These are phyloP conservation scores for Zygoascus ofunaensis DNA, from an alignment of 805 yeast species.

Conservation along the genomic window DNA sequence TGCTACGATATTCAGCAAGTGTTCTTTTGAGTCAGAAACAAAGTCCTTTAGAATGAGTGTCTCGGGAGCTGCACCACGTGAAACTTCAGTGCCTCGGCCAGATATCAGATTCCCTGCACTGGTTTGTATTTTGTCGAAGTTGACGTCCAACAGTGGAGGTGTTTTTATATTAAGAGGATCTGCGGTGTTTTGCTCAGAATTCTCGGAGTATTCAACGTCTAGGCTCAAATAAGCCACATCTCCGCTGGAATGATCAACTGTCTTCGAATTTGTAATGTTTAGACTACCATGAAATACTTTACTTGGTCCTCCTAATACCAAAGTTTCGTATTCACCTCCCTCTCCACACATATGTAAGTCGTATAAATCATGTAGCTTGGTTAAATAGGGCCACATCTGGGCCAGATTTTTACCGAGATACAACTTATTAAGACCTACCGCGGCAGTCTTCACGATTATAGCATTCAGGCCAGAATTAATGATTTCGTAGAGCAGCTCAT, in stretches of 20 bases:
- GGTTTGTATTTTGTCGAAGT: constrained; percentile 26
- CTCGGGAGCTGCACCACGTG: not conserved
- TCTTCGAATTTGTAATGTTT: constrained; percentile 33
- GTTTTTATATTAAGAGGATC: constrained; percentile 6
- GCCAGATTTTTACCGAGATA: constrained; percentile 65
- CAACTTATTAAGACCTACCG: constrained; percentile 60
- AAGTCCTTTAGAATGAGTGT: not conserved
- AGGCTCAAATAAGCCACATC: constrained; percentile 64
- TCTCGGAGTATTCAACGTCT: constrained; percentile 39
- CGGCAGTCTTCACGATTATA: constrained; percentile 84
- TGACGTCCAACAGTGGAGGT: constrained; percentile 24
- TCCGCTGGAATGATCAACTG: constrained; percentile 43
- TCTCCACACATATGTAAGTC: constrained; percentile 96
- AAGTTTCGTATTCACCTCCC: constrained; percentile 96
- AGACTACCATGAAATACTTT: constrained; percentile 49
- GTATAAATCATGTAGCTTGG: constrained; percentile 45
- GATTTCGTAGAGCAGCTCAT: constrained; percentile 75
- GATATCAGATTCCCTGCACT: not conserved
- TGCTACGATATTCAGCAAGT: not conserved
- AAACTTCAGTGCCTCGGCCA: not conserved
- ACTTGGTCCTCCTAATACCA: constrained; percentile 77
- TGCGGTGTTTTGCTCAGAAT: constrained; percentile 18
- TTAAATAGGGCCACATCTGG: constrained; percentile 50
- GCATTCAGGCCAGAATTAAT: constrained; percentile 62
- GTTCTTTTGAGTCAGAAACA: not conserved